Evolutionary conservation across 2,329 filamentous ascomycete genomes (phyloP).

Genomic region (Epichloe baconii): DNA sequence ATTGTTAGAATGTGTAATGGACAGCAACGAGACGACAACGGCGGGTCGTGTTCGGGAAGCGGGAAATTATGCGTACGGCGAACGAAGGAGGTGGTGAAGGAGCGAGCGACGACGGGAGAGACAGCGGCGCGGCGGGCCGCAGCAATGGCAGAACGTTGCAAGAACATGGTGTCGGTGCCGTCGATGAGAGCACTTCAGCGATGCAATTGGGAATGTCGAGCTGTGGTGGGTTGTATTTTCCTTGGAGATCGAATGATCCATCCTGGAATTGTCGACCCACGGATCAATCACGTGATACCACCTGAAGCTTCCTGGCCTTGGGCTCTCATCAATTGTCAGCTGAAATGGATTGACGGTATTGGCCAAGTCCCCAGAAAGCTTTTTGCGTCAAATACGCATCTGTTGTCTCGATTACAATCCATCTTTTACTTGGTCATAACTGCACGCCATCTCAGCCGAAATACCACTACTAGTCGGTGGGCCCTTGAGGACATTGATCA

Average conservation of each 20-base stretch:
- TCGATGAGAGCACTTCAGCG: slow-evolving; percentile 5
- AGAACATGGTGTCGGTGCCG: slow-evolving; percentile 37
- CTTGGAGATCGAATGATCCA: neutral
- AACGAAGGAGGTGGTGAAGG: slow-evolving; percentile 45
- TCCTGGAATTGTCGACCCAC: slow-evolving; percentile 2
- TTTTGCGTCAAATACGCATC: neutral
- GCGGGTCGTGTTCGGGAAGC: slow-evolving; percentile 13
- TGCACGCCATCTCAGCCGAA: too few relatives aligned
- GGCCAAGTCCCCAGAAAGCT: neutral
- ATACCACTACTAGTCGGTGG: too few relatives aligned
- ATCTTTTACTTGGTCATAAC: too few relatives aligned
- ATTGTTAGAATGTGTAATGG: slow-evolving; percentile 1
- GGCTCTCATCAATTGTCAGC: slow-evolving; percentile 16
- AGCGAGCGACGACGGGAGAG: slow-evolving; percentile 40
- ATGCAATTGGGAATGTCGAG: slow-evolving; percentile 7
- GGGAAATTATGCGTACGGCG: slow-evolving; percentile 36
- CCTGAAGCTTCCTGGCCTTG: slow-evolving; percentile 10
- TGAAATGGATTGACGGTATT: neutral
- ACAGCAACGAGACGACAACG: slow-evolving; percentile 4
- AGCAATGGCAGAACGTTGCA: slow-evolving; percentile 49
- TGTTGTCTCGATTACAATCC: too few relatives aligned
- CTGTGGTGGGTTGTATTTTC: slow-evolving; percentile 3
- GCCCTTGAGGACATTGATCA: too few relatives aligned
- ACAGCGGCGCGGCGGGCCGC: slow-evolving; percentile 46
- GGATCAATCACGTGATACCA: slow-evolving; percentile 5